phyloP scores from a whole-genome alignment of 768 basidiomycete genomes.

The Boletus sp. region DNA sequence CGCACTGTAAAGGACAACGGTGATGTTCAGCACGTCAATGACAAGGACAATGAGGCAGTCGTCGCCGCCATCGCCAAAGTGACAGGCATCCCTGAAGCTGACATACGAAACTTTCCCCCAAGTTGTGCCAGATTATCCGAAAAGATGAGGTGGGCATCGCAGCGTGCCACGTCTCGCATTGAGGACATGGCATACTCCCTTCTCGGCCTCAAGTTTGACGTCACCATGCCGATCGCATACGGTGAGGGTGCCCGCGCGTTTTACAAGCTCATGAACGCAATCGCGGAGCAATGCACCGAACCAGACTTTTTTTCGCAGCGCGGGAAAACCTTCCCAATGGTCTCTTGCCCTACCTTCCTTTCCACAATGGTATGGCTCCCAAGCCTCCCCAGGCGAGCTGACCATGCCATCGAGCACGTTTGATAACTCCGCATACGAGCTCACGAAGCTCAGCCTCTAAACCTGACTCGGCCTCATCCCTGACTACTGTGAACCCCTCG shows the following conservation, averaged over 20 bases:
- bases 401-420: constrained; percentile 6
- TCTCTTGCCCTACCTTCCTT: constrained; percentile 26
- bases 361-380: constrained; percentile 16
- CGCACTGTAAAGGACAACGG: constrained; percentile 1
- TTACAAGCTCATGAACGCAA: constrained; percentile 18
- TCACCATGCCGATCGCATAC: constrained; percentile 22
- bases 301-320: constrained; percentile 20
- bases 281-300: constrained; percentile 18
- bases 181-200: constrained; percentile 27
- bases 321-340: constrained; percentile 23
- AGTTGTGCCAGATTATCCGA: constrained; percentile 18
- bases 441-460: constrained; percentile 23
- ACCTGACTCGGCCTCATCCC: constrained; percentile 21
- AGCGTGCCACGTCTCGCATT: constrained; percentile 19
- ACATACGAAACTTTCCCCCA: constrained; percentile 23
- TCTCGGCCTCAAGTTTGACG: constrained; percentile 23
- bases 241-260: constrained; percentile 26
- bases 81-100: constrained; percentile 22
- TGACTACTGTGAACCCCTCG: constrained; percentile 20
- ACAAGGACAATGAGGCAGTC: constrained; percentile 22
- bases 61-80: constrained; percentile 14
- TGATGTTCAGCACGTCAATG: constrained; percentile 21
- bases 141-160: neutral
- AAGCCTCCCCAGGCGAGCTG: constrained; percentile 11
- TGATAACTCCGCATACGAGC: constrained; percentile 22